These are phyloP conservation scores for Byssothecium circinans DNA, from an alignment of 2,329 filamentous ascomycete species.

Conservation along the genomic window DNA sequence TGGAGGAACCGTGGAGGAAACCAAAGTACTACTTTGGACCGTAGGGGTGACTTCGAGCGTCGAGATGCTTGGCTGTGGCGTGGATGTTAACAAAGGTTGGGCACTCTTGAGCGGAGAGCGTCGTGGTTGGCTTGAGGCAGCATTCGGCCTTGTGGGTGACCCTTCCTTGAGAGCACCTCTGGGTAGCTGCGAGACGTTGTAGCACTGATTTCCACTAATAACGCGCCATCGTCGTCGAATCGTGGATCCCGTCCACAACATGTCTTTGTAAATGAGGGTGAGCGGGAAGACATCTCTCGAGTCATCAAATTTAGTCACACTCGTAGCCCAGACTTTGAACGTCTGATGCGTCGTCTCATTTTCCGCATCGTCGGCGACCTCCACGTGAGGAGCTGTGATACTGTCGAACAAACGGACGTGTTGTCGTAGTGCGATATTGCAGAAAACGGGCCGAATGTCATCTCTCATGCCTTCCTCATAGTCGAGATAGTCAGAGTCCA, in stretches of 20 bases:
- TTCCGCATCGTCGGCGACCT: background rate
- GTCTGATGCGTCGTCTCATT: conserved; percentile 31
- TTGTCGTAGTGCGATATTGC: conserved; percentile 32
- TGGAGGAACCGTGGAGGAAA: conserved; percentile 15
- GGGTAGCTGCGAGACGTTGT: conserved; percentile 6
- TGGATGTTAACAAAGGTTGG: background rate
- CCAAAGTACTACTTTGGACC: conserved; percentile 14
- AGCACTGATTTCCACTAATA: conserved; percentile 24
- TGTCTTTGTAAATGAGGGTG: conserved; percentile 37
- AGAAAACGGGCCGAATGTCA: conserved; percentile 31
- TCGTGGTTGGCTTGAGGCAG: background rate
- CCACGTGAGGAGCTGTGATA: conserved; percentile 15
- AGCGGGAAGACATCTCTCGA: conserved; percentile 51
- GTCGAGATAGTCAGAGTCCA: conserved; percentile 30
- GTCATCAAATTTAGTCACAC: conserved; percentile 48
- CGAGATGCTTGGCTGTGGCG: background rate
- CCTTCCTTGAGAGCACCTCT: conserved; percentile 6
- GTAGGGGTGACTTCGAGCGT: background rate
- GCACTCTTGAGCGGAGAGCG: background rate
- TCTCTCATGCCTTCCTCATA: conserved; percentile 5
- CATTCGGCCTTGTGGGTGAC: background rate
- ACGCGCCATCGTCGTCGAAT: conserved; percentile 34
- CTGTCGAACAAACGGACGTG: conserved; percentile 33
- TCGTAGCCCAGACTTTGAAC: conserved; percentile 48
- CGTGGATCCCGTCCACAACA: conserved; percentile 37